Base-by-base conservation (phyloP, 306 rosid genomes). In the Aeschynomene evenia region DNA sequence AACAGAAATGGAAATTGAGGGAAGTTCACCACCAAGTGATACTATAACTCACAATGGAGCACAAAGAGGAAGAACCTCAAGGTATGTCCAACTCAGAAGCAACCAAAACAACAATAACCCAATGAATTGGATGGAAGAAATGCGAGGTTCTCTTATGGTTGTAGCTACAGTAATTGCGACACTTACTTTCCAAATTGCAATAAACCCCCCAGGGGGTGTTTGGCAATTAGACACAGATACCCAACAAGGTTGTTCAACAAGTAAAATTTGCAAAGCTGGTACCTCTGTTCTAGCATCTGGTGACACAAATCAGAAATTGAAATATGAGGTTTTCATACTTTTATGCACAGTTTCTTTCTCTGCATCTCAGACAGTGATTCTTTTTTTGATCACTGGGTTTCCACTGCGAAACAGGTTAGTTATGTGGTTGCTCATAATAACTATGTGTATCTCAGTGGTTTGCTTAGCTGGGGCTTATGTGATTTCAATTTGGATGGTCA, bases 161-260 rank as follows among this genome's bases (percentile, higher is more conserved):
- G 82, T 77, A 42, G 73, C 79, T 0, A 53, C 74, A 7, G 57
- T 81, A 21, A 68, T 77, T 2, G 53, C 82, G 72, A 76, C 79
- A 2, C 2, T 77, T 15, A 60, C 70, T 2, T 81, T 53, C 24
- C 73, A 72, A 71, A 62, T 51, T 18, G 63, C 81, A 0, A 45
- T 71, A 4, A 66, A 72, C 39, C 85, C 85, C 0, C 72, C 79
- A 11, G 84, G 80, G 11, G 79, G 79, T 68, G 76, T 79, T 19
- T 73, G 76, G 79, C 83, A 73, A 67, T 3, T 57, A 33, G 5
- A 18, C 5, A 1, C 63, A 19, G 1, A 7, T 15, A 6, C 0
- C 16, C 0, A 23, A 3, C 2, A 26, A 0, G 80, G 74, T 24
- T 75, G 80, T 67, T 36, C 33, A 11, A 6, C 1, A 2, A 8